These are phyloP conservation scores for Cucumis melo DNA, from an alignment of 306 rosid genomes.

Conservation along the genomic window DNA sequence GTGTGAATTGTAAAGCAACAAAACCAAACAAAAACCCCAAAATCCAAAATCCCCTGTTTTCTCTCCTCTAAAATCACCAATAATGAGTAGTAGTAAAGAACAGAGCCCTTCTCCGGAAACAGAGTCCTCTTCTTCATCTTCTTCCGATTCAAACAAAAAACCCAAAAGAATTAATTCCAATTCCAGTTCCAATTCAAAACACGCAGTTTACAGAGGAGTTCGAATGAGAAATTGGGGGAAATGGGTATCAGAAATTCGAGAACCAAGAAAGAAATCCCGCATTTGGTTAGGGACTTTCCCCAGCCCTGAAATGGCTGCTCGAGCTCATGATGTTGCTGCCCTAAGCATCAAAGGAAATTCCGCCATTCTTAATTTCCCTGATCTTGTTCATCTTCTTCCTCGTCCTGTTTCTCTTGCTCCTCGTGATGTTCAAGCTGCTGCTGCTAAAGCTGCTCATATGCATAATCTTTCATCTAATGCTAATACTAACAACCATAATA, in stretches of 20 bases:
- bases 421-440: conserved; percentile 83
- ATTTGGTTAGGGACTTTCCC: conserved; percentile 97
- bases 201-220: conserved; percentile 66
- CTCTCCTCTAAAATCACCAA: no score
- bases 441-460: conserved; percentile 79
- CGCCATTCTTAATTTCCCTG: conserved; percentile 86
- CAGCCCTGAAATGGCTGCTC: conserved; percentile 84
- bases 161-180: background rate
- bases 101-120: background rate
- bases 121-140: background rate
- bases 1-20: no score
- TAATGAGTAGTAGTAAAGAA: no score
- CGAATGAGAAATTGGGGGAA: conserved; percentile 95
- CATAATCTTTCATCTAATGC: conserved; percentile 11
- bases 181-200: conserved; percentile 3
- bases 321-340: conserved; percentile 97
- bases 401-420: conserved; percentile 71
- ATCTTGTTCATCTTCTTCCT: conserved; percentile 49
- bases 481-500: background rate
- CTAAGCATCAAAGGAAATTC: conserved; percentile 68
- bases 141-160: background rate
- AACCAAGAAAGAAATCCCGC: conserved; percentile 87
- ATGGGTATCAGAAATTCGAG: conserved; percentile 98
- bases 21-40: no score
- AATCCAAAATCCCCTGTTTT: no score